Conservation (phyloP, 192 early-diverging fungal species). For the Gonapodya prolifera region DNA sequence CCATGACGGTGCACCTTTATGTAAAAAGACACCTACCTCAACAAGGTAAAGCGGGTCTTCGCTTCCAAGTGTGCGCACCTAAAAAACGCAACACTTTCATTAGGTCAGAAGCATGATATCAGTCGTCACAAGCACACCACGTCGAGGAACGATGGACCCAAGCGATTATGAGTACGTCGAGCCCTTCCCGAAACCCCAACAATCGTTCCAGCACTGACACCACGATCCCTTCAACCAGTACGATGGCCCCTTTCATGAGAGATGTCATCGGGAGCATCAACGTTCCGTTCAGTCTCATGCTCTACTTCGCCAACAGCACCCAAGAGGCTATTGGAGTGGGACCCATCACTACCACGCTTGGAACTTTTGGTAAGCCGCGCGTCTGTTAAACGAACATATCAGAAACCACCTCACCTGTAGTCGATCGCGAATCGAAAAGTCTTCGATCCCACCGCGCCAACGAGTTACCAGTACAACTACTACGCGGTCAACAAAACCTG, state of each 20-base stretch:
- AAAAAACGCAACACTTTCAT: background rate
- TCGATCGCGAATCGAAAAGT: background rate
- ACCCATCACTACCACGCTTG: background rate
- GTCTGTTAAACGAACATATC: background rate
- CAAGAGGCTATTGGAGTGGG: background rate
- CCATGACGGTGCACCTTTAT: background rate
- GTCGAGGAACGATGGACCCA: background rate
- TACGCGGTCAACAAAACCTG: background rate
- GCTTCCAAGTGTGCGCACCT: background rate
- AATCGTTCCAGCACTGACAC: background rate
- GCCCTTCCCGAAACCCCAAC: background rate
- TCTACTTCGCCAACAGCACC: background rate
- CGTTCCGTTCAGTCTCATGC: background rate
- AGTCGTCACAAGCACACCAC: background rate
- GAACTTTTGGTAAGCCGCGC: background rate
- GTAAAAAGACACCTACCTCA: background rate
- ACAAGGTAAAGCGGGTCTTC: background rate
- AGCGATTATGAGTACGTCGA: background rate
- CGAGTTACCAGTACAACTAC: background rate
- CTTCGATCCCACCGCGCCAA: background rate
- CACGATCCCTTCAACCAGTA: background rate
- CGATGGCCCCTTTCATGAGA: background rate
- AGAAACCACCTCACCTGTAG: background rate
- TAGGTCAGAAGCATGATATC: constrained; percentile 1
- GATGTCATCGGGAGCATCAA: background rate